Percentiles rank a stretch among this genome's conserved stretches.
phyloP scores from a whole-genome alignment of 208 protist genomes.

The Acanthamoeba royreba region DNA sequence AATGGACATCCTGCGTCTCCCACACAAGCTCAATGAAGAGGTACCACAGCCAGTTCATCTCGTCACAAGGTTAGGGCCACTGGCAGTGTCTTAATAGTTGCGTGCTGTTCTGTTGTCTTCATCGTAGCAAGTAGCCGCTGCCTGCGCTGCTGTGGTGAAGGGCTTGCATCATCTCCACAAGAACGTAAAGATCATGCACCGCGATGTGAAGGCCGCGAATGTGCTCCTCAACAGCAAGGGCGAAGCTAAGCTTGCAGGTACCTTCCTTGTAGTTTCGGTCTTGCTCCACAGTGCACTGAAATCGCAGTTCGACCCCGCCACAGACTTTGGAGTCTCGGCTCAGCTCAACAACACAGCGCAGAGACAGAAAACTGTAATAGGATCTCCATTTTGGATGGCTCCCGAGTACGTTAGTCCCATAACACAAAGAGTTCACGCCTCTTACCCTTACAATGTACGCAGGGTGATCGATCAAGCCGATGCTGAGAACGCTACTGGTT shows the following conservation, averaged over 20 bases:
- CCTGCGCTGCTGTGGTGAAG: background rate
- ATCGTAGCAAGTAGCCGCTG: background rate
- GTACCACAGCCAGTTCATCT: no score
- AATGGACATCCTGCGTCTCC: background rate
- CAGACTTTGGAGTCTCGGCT: conserved; percentile 68
- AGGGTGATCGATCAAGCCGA: conserved; percentile 27
- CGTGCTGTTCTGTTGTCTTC: background rate
- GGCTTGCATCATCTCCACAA: conserved; percentile 21
- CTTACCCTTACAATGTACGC: background rate
- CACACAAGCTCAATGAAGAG: background rate
- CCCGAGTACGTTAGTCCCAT: conserved; percentile 23
- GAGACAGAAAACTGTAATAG: conserved; percentile 62
- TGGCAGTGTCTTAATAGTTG: background rate
- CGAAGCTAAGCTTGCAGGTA: background rate
- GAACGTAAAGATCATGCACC: conserved; percentile 24
- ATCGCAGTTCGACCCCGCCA: background rate
- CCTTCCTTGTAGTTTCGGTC: background rate
- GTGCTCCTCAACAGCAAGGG: conserved; percentile 36
- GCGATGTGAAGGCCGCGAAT: conserved; percentile 21
- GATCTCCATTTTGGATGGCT: conserved; percentile 70
- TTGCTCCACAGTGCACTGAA: background rate
- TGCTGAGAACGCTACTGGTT: background rate
- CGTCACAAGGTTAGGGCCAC: background rate
- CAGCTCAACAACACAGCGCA: conserved; percentile 3
- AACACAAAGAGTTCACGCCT: background rate